Evolutionary conservation across 208 protist species (phyloP).

Genomic region (Entamoeba histolytica): DNA sequence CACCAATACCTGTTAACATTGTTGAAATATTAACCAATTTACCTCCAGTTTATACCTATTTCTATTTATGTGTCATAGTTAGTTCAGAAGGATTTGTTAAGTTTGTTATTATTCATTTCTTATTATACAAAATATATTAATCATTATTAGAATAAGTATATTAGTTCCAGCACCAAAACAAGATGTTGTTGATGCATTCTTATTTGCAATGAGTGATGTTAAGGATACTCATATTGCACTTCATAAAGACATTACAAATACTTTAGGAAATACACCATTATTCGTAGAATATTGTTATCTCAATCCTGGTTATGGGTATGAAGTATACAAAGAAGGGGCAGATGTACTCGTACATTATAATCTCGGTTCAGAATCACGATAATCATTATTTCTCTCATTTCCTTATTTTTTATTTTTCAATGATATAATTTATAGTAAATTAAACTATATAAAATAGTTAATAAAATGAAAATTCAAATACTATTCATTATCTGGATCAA

Average conservation of each 20-base stretch:
- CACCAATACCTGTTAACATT: conserved; percentile 15
- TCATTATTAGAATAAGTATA: background rate
- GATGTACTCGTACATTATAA: conserved; percentile 35
- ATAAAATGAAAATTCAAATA: too few species aligned
- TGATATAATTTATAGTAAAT: too few species aligned
- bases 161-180: conserved; percentile 9
- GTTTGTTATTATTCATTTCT: conserved; percentile 25
- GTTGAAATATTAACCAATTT: conserved; percentile 13
- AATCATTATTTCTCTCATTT: background rate
- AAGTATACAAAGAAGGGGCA: conserved; percentile 37
- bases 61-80: conserved; percentile 34
- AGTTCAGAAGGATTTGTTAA: conserved; percentile 33
- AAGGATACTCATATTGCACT: conserved; percentile 15
- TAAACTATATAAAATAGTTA: too few species aligned
- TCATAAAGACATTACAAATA: conserved; percentile 23
- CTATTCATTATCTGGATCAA: background rate
- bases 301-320: conserved; percentile 33
- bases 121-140: too few species aligned
- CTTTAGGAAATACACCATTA: conserved; percentile 4
- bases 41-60: background rate
- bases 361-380: conserved; percentile 1
- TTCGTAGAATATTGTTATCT: conserved; percentile 36
- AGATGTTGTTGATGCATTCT: conserved; percentile 10
- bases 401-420: too few species aligned
- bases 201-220: background rate